Percentiles rank a stretch among this genome's conserved stretches.
Conservation (phyloP, 2,329 filamentous ascomycete genomes). For the Alternaria brassicae region DNA sequence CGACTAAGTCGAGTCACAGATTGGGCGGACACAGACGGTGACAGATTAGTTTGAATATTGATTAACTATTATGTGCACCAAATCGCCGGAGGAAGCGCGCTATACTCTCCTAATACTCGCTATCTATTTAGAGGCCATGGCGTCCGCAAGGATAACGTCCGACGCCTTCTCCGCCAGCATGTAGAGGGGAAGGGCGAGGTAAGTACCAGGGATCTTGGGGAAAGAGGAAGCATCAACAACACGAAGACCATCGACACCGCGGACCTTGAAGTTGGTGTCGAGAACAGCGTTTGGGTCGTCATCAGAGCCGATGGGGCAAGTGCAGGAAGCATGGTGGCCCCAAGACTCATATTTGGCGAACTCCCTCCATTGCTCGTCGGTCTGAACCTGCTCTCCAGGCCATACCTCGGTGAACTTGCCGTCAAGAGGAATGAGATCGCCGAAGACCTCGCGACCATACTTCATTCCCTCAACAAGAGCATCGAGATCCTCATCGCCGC, state of each 20-base stretch:
- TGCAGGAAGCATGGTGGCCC: conserved; percentile 65
- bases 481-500: conserved; percentile 53
- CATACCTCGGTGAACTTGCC: conserved; percentile 56
- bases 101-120: neutral
- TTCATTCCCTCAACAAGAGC: conserved; percentile 64
- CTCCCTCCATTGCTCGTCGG: conserved; percentile 52
- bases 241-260: conserved; percentile 60
- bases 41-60: neutral
- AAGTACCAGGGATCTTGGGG: conserved; percentile 58
- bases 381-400: conserved; percentile 57
- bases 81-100: neutral
- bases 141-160: conserved; percentile 59
- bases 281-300: conserved; percentile 61
- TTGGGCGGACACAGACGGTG: neutral
- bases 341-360: conserved; percentile 40
- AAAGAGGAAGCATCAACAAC: conserved; percentile 53
- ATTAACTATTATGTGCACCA: neutral
- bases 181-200: conserved; percentile 60
- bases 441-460: conserved; percentile 56
- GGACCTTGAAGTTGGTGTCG: conserved; percentile 61
- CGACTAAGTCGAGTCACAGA: neutral
- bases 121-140: conserved; percentile 3
- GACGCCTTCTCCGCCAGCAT: conserved; percentile 69
- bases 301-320: conserved; percentile 62
- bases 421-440: conserved; percentile 52